A percentile compares a stretch with the other conserved stretches of the same genome.
Conservation (phyloP, 225 moss, liverwort and hornwort genomes). For the Sphagnum tenellum region DNA sequence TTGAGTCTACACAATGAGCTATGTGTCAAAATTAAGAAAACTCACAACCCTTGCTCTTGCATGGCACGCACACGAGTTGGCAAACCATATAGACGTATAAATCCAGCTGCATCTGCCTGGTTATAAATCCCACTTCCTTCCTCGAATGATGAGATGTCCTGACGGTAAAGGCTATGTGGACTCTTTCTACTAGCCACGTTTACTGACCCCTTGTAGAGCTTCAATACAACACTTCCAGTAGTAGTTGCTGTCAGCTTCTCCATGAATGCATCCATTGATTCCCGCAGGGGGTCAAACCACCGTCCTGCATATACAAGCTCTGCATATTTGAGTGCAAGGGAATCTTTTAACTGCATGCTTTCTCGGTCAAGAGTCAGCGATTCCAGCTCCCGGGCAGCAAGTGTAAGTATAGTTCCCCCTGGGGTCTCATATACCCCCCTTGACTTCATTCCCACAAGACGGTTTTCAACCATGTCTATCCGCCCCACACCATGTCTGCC, state of each 20-base stretch:
- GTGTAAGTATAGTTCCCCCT: slow-evolving; percentile 77
- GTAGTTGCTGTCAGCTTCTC: slow-evolving; percentile 82
- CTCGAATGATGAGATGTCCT: slow-evolving; percentile 95
- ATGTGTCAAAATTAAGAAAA: too few species aligned
- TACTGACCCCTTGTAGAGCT: slow-evolving; percentile 74
- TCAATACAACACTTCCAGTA: slow-evolving; percentile 70
- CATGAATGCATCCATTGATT: slow-evolving; percentile 94
- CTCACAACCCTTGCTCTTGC: slow-evolving; percentile 31
- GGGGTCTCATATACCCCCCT: slow-evolving; percentile 95
- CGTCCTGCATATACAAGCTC: slow-evolving; percentile 88
- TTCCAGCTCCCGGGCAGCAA: slow-evolving; percentile 76
- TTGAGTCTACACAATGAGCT: too few species aligned
- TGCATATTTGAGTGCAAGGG: slow-evolving; percentile 79
- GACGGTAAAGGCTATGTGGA: slow-evolving; percentile 77
- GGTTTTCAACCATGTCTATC: slow-evolving; percentile 93
- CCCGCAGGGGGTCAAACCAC: slow-evolving; percentile 94
- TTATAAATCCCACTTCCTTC: slow-evolving; percentile 90
- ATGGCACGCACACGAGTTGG: slow-evolving; percentile 78
- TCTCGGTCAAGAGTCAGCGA: slow-evolving; percentile 87
- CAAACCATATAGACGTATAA: slow-evolving; percentile 85
- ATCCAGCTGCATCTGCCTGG: slow-evolving; percentile 90
- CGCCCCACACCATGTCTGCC: slow-evolving; percentile 82
- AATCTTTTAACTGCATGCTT: slow-evolving; percentile 81
- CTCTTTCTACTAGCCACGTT: slow-evolving; percentile 65
- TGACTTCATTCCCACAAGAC: slow-evolving; percentile 92